Percentiles rank a stretch among this genome's conserved stretches.
These are phyloP conservation scores for Lentinula lateritia DNA, from an alignment of 768 basidiomycete genomes.

Conservation along the genomic window DNA sequence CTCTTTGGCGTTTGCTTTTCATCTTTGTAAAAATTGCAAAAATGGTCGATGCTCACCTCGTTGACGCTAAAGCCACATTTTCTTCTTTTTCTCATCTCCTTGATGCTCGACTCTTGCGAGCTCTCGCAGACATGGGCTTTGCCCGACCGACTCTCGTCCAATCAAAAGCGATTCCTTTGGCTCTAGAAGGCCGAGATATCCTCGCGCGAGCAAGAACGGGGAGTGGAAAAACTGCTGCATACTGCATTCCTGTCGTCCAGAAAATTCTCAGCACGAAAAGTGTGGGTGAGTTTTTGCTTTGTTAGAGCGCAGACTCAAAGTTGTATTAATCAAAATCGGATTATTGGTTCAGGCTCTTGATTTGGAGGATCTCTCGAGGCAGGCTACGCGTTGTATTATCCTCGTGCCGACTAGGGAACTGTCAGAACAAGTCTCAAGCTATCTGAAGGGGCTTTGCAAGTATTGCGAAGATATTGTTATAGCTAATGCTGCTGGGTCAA, in stretches of 20 bases:
- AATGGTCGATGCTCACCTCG: slow-evolving; percentile 42
- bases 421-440: slow-evolving; percentile 80
- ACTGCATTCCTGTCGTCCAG: slow-evolving; percentile 87
- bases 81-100: slow-evolving; percentile 69
- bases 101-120: slow-evolving; percentile 79
- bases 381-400: slow-evolving; percentile 68
- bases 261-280: slow-evolving; percentile 78
- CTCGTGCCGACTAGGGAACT: slow-evolving; percentile 91
- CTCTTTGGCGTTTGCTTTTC: background rate
- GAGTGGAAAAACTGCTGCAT: slow-evolving; percentile 95
- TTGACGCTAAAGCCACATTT: slow-evolving; percentile 46
- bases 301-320: background rate
- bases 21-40: background rate
- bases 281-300: slow-evolving; percentile 41
- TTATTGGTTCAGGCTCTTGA: slow-evolving; percentile 26
- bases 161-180: slow-evolving; percentile 85
- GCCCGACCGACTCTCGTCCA: slow-evolving; percentile 91
- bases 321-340: background rate
- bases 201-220: slow-evolving; percentile 93
- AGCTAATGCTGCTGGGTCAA: slow-evolving; percentile 74
- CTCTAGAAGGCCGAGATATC: slow-evolving; percentile 84
- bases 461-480: slow-evolving; percentile 79
- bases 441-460: slow-evolving; percentile 55
- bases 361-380: slow-evolving; percentile 33
- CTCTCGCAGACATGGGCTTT: slow-evolving; percentile 88